Conservation (phyloP, 2,329 filamentous ascomycete genomes). For the Geosmithia putterillii region DNA sequence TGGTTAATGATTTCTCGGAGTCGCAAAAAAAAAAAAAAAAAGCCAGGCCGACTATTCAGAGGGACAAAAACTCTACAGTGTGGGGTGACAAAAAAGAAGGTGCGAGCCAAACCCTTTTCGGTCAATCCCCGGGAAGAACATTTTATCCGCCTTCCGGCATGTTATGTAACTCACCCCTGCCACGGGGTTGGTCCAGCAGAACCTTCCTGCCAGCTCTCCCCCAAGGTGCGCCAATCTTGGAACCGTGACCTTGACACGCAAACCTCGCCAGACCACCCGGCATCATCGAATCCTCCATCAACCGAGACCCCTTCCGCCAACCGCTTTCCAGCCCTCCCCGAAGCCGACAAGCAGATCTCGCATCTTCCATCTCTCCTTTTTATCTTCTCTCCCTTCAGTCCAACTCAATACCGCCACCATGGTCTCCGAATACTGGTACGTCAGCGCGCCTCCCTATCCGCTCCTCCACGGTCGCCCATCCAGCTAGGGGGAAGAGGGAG, state of each 20-base stretch:
- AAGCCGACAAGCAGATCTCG: conserved; percentile 1
- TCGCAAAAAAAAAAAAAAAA: background rate
- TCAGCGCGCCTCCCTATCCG: conserved; percentile 20
- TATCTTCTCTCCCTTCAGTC: conserved; percentile 6
- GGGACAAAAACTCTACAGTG: background rate
- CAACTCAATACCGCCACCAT: conserved; percentile 41
- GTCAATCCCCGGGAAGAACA: background rate
- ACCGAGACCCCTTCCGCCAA: conserved; percentile 12
- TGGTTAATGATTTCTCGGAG: background rate
- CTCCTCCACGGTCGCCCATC: conserved; percentile 8
- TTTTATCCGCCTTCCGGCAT: conserved; percentile 7
- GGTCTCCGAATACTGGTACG: conserved; percentile 74
- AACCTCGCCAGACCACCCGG: conserved; percentile 12
- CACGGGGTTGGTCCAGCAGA: conserved; percentile 20
- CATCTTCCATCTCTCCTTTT: conserved; percentile 3
- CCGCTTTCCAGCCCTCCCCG: conserved; percentile 2
- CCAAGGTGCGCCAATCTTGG: conserved; percentile 18
- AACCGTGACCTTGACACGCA: conserved; percentile 24
- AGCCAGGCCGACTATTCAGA: background rate
- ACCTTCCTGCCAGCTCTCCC: conserved; percentile 21
- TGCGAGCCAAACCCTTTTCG: background rate
- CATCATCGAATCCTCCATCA: conserved; percentile 11
- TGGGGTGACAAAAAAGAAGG: too few species aligned
- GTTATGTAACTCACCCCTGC: conserved; percentile 16
- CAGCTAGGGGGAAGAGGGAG: conserved; percentile 13